Evolutionary conservation across 306 rosid species (phyloP).

Genomic region (Castanospermum australe): DNA sequence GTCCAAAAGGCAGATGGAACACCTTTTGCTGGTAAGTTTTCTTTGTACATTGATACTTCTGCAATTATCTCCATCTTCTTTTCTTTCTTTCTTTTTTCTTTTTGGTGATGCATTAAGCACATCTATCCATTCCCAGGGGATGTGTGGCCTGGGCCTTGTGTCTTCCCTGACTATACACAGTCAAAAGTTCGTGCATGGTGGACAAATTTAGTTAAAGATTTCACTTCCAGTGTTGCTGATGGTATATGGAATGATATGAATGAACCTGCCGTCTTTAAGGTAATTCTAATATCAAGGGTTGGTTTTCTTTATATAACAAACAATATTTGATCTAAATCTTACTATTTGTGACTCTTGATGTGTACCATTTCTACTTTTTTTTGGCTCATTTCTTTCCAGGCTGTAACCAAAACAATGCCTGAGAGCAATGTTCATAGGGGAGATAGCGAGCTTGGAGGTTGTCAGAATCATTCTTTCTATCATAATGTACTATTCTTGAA

Average conservation of each 20-base stretch:
- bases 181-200: constrained; percentile 88
- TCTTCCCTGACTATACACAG: constrained; percentile 91
- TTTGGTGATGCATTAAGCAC: neutral
- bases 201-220: constrained; percentile 84
- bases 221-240: constrained; percentile 74
- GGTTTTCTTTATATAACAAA: neutral
- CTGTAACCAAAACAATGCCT: constrained; percentile 89
- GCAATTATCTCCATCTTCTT: neutral
- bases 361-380: constrained; percentile 3
- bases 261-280: constrained; percentile 92
- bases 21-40: constrained; percentile 60
- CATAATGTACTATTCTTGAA: constrained; percentile 69
- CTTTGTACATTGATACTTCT: neutral
- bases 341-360: constrained; percentile 5
- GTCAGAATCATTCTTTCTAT: constrained; percentile 81
- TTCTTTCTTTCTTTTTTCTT: neutral
- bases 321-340: neutral
- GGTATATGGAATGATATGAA: constrained; percentile 99
- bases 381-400: constrained; percentile 44
- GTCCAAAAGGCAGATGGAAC: constrained; percentile 70
- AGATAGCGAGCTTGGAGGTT: constrained; percentile 88
- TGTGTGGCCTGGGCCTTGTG: constrained; percentile 96
- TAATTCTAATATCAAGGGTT: constrained; percentile 19
- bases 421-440: constrained; percentile 85
- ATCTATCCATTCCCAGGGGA: constrained; percentile 52